Evolutionary conservation across 2,329 filamentous ascomycete species (phyloP).

Genomic region (Aquanectria penicillioides): DNA sequence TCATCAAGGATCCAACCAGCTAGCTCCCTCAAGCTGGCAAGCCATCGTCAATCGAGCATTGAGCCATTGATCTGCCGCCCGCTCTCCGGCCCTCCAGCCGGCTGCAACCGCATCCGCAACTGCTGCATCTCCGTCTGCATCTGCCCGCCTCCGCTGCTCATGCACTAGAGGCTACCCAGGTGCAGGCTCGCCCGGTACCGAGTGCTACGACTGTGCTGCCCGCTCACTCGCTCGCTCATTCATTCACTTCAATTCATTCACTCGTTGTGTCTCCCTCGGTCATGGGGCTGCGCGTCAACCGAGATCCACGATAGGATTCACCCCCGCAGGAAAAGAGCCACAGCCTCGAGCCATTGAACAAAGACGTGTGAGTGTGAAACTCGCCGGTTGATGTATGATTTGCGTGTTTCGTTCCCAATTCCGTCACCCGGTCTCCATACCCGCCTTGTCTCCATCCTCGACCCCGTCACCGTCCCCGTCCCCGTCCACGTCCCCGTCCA

Average conservation of each 20-base stretch:
- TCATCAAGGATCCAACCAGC: too few species aligned
- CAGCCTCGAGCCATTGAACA: constrained; percentile 12
- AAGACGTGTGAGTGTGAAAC: constrained; percentile 14
- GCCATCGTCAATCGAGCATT: constrained; percentile 11
- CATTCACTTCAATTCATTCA: too few species aligned
- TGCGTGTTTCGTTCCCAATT: not conserved
- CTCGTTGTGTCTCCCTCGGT: too few species aligned
- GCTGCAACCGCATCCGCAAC: constrained; percentile 6
- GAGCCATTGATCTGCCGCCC: constrained; percentile 17
- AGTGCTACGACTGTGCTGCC: too few species aligned
- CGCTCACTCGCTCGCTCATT: too few species aligned
- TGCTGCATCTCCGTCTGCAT: not conserved
- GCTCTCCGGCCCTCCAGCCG: constrained; percentile 17
- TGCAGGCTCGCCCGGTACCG: too few species aligned
- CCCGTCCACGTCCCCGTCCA: constrained; percentile 2
- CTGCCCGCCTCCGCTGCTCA: not conserved
- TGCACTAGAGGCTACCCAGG: too few species aligned
- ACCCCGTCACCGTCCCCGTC: not conserved
- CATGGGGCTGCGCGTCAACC: constrained; percentile 26
- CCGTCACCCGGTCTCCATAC: not conserved
- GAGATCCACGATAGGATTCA: constrained; percentile 29
- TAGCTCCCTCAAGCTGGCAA: constrained; percentile 1
- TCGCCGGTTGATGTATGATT: constrained; percentile 21
- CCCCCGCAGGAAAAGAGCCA: constrained; percentile 13
- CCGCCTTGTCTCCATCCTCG: constrained; percentile 3